These are phyloP conservation scores for Cutaneotrichosporon cyanovorans DNA, from an alignment of 1,284 basidiomycete genomes.

Conservation along the genomic window DNA sequence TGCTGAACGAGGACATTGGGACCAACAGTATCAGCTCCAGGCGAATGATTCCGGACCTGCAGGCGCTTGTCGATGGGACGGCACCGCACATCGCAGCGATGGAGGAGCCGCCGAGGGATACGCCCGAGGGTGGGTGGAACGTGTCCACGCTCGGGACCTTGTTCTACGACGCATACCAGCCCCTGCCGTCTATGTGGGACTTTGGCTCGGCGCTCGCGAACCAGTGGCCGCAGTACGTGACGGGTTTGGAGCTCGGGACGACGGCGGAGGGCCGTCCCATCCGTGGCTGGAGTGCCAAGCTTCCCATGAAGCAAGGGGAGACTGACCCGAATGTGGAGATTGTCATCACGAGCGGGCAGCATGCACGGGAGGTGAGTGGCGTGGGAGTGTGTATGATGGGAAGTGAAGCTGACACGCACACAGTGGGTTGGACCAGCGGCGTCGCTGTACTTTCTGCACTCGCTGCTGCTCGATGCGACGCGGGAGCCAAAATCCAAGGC, in stretches of 20 bases:
- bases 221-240: constrained; percentile 29
- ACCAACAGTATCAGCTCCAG: background rate
- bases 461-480: constrained; percentile 53
- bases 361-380: constrained; percentile 62
- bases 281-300: constrained; percentile 29
- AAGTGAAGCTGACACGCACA: too few relatives aligned
- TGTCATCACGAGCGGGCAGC: constrained; percentile 67
- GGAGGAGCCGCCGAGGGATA: constrained; percentile 2
- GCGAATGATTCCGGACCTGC: constrained; percentile 28
- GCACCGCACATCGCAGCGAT: background rate
- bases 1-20: background rate
- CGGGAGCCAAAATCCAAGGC: constrained; percentile 34
- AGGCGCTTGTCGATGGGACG: constrained; percentile 25
- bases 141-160: constrained; percentile 24
- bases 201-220: constrained; percentile 37
- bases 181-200: constrained; percentile 30
- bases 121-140: constrained; percentile 22
- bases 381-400: background rate
- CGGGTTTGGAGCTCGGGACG: constrained; percentile 27
- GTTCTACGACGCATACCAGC: constrained; percentile 43
- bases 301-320: constrained; percentile 8
- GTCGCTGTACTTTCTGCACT: constrained; percentile 64
- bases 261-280: constrained; percentile 33
- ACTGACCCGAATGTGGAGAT: constrained; percentile 46
- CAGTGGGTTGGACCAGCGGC: constrained; percentile 76